Evolutionary conservation across 495 filamentous ascomycete genomes (phyloP).

Genomic region (Apodospora peruviana): DNA sequence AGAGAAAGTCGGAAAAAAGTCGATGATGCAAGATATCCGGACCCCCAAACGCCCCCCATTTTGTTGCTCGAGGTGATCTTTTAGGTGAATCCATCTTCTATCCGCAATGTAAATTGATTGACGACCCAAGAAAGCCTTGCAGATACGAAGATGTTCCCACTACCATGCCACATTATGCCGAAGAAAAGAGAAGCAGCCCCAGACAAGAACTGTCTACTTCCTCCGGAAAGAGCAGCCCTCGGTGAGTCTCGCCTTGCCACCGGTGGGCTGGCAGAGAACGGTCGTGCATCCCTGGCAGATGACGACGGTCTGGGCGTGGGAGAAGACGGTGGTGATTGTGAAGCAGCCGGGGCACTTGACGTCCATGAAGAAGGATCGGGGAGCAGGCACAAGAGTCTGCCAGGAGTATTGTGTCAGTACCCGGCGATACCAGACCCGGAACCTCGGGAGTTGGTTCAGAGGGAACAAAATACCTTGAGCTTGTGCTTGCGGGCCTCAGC

Average conservation of each 20-base stretch:
- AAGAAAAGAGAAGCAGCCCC: slow-evolving; percentile 41
- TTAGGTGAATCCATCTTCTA: slow-evolving; percentile 71
- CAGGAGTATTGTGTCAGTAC: slow-evolving; percentile 16
- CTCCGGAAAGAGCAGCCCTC: slow-evolving; percentile 99
- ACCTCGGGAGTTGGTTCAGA: no score
- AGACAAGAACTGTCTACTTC: slow-evolving; percentile 66
- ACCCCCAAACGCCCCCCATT: slow-evolving; percentile 59
- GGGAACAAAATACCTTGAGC: slow-evolving; percentile 93
- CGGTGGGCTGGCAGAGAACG: slow-evolving; percentile 96
- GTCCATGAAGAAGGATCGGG: slow-evolving; percentile 99
- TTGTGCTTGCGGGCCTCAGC: slow-evolving; percentile 98
- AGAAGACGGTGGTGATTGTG: slow-evolving; percentile 99
- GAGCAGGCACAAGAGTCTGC: slow-evolving; percentile 87
- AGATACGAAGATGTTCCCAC: slow-evolving; percentile 43
- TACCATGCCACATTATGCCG: slow-evolving; percentile 39
- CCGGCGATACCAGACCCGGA: no score
- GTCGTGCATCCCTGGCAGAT: slow-evolving; percentile 98
- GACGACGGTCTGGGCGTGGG: slow-evolving; percentile 98
- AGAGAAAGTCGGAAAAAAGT: slow-evolving; percentile 36
- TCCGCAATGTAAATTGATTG: slow-evolving; percentile 51
- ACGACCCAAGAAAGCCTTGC: slow-evolving; percentile 43
- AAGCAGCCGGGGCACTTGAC: slow-evolving; percentile 99
- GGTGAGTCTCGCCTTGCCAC: slow-evolving; percentile 91
- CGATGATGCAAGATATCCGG: slow-evolving; percentile 81
- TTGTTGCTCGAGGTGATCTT: slow-evolving; percentile 36